Base-by-base conservation (phyloP, 768 basidiomycete genomes). In the Amanita fuliginea region DNA sequence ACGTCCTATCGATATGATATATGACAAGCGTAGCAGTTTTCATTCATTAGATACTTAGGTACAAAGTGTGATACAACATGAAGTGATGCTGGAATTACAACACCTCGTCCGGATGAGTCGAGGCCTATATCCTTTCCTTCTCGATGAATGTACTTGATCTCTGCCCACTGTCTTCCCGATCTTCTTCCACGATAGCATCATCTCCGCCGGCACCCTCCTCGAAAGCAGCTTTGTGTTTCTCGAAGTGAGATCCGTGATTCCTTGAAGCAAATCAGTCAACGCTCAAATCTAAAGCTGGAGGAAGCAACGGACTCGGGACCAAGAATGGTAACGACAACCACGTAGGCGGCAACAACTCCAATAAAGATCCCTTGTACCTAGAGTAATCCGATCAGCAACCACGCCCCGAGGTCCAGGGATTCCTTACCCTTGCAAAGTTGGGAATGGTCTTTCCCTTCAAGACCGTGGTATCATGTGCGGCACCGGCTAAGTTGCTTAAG, bases 321-420 rank as follows among this genome's bases (percentile, higher is more conserved):
- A 49, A 95, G 62, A 54, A 90, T 67, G 10, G 83, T 83, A 57
- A 88, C 73, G 59, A 90, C 24, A 40, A 95, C 64, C 37, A 89
- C 78, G 54, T 84, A 94, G 0, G 78, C 81, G 1, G 86, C 73
- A 16, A 96, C 84, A 21, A 76, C 73, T 6, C 92, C 93, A 41
- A 96, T 83, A 33, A 97, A 72, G 59, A 97, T 92, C 35, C 86
- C 88, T 68, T 90, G 86, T 4, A 88, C 86, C 63, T 76, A 34
- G 34, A 56, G 4, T 53, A 56, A 55, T 8, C 28, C 28, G 3
- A 28, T 62, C 55, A 36, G 39, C 22, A 22, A 36, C 34, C 28
- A 37, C 7, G 18, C 36, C 14, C 34, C n/a, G 11, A 8, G n/a
- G 42, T 30, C 11, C 11, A 37, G 41, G 55, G 19, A 46, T 6